Conservation (phyloP, 257 asterid genomes). For the Anisodus acutangulus region DNA sequence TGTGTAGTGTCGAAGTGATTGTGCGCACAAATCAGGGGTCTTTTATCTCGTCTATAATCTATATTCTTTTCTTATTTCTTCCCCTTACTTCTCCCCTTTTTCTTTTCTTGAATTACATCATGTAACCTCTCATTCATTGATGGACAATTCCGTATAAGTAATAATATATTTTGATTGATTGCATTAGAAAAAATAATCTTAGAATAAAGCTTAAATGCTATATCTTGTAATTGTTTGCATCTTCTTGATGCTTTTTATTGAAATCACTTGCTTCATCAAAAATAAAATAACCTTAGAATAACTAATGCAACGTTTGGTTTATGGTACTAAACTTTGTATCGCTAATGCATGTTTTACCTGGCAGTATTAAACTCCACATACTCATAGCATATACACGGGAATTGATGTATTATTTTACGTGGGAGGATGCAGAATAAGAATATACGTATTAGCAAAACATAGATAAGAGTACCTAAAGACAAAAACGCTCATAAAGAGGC, state of each 20-base stretch:
- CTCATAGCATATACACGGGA: neutral
- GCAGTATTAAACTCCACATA: constrained; percentile 4
- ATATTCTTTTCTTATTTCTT: neutral
- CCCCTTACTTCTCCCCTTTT: neutral
- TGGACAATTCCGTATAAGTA: neutral
- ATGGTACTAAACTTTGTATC: neutral
- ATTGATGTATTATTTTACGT: neutral
- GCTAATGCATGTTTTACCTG: constrained; percentile 2
- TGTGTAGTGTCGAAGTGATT: neutral
- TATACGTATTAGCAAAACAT: neutral
- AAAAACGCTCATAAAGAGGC: neutral
- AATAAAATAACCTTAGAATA: neutral
- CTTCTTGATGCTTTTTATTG: too few species aligned
- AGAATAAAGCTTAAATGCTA: too few species aligned
- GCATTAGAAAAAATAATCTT: neutral
- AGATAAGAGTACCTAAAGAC: neutral
- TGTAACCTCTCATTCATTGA: neutral
- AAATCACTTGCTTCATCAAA: too few species aligned
- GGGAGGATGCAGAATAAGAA: neutral
- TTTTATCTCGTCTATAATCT: neutral
- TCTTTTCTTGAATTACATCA: neutral
- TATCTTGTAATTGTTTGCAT: too few species aligned
- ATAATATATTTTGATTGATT: neutral
- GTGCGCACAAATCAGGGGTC: neutral
- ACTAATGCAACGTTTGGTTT: neutral